phyloP scores from a whole-genome alignment of 2,329 filamentous ascomycete genomes.

The Diplodia sapinea region DNA sequence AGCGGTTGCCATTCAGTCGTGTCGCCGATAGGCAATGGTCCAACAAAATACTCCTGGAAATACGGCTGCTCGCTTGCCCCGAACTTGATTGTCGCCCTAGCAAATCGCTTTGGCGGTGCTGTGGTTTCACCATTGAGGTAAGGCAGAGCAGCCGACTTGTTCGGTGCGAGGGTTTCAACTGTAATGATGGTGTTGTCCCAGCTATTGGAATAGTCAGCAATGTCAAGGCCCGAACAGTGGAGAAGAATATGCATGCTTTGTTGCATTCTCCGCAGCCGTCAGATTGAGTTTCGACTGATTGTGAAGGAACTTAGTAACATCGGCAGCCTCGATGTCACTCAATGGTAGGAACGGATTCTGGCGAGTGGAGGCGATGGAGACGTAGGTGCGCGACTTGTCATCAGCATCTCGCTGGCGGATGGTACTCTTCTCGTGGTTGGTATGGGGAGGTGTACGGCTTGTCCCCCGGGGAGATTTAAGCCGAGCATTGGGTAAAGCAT shows the following conservation, averaged over 20 bases:
- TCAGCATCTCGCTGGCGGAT: background rate
- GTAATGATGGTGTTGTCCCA: background rate
- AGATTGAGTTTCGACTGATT: background rate
- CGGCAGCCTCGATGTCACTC: background rate
- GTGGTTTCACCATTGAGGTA: background rate
- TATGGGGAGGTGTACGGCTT: background rate
- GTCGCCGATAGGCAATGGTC: conserved; percentile 55
- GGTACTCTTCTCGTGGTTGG: background rate
- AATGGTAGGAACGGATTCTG: background rate
- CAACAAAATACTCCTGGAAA: conserved; percentile 55
- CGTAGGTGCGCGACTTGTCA: background rate
- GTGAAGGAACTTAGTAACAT: background rate
- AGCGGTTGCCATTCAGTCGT: conserved; percentile 47
- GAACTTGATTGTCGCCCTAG: background rate
- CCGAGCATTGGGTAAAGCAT: background rate
- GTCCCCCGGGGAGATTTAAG: background rate
- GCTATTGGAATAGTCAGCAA: background rate
- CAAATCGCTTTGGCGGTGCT: background rate
- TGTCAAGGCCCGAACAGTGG: background rate
- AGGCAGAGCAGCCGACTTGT: background rate
- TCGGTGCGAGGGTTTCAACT: background rate
- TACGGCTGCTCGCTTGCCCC: conserved; percentile 39
- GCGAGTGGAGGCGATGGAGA: background rate
- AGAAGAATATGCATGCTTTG: background rate
- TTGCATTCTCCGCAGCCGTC: background rate